Conservation (phyloP, 768 basidiomycete genomes). For the Podaxis carcinomalis region DNA sequence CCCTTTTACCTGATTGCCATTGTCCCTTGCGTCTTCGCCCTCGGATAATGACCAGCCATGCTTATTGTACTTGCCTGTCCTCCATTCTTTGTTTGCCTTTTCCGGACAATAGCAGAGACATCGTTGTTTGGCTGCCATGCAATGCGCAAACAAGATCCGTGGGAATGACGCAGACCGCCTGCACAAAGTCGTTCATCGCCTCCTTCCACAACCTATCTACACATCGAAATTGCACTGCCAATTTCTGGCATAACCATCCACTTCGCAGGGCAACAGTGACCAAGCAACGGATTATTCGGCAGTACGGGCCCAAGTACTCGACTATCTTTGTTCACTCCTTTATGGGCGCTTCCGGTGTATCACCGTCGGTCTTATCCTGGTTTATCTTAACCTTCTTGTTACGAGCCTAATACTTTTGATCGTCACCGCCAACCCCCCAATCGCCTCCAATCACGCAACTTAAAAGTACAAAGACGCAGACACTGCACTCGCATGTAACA, state of each 20-base stretch:
- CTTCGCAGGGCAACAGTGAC: background rate
- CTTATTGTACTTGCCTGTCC: background rate
- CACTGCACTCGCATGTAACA: background rate
- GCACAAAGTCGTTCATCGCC: no score
- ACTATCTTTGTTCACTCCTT: background rate
- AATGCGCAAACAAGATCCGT: background rate
- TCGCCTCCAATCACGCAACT: background rate
- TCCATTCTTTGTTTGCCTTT: conserved; percentile 3
- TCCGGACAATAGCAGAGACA: background rate
- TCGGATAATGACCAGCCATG: background rate
- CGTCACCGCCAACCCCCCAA: no score
- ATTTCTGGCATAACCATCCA: background rate
- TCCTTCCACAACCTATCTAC: no score
- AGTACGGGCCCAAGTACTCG: no score
- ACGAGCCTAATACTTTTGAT: no score
- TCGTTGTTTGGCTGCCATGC: background rate
- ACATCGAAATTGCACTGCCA: no score
- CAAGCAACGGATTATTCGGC: background rate
- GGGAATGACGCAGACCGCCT: background rate
- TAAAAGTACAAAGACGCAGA: background rate
- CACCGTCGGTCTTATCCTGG: background rate
- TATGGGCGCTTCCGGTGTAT: background rate
- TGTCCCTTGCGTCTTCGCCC: background rate
- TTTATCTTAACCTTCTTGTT: no score
- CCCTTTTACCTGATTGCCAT: conserved; percentile 11